Conservation (phyloP, 2,329 filamentous ascomycete species). For the Ophiostoma sp. region DNA sequence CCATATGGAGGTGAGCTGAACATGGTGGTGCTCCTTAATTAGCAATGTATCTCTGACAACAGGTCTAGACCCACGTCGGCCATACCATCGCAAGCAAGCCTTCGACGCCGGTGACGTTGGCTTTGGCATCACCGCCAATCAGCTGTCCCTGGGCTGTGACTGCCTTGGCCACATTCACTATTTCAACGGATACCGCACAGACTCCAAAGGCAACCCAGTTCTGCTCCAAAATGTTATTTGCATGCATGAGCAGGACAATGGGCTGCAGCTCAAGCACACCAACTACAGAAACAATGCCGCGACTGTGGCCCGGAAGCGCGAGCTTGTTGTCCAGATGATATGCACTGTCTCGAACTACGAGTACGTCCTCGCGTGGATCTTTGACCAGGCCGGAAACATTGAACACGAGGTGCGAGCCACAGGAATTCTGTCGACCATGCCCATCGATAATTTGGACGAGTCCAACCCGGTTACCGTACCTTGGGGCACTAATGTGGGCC, state of each 20-base stretch:
- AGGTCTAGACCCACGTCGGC: slow-evolving; percentile 54
- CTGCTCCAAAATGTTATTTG: slow-evolving; percentile 58
- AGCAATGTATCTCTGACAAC: not conserved
- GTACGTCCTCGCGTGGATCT: slow-evolving; percentile 54
- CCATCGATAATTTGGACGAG: slow-evolving; percentile 55
- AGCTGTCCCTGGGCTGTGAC: slow-evolving; percentile 67
- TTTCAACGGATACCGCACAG: slow-evolving; percentile 63
- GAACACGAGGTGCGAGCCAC: slow-evolving; percentile 64
- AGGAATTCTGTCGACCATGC: slow-evolving; percentile 62
- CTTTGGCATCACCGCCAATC: slow-evolving; percentile 66
- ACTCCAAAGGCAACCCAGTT: slow-evolving; percentile 59
- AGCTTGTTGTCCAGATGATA: slow-evolving; percentile 67
- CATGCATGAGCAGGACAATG: slow-evolving; percentile 43
- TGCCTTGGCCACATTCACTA: slow-evolving; percentile 66
- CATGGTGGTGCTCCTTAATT: not conserved
- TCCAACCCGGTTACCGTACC: slow-evolving; percentile 39
- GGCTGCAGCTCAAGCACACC: slow-evolving; percentile 71
- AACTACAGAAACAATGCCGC: slow-evolving; percentile 64
- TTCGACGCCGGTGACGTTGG: slow-evolving; percentile 73
- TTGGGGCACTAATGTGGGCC: slow-evolving; percentile 64
- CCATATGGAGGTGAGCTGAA: slow-evolving; percentile 50
- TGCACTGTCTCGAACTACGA: slow-evolving; percentile 71
- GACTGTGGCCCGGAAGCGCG: slow-evolving; percentile 58
- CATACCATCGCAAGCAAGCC: slow-evolving; percentile 68
- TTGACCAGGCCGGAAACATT: slow-evolving; percentile 63